Evolutionary conservation across 2,329 filamentous ascomycete species (phyloP), one percentile per base, ranked within the genome.

Genomic region (Graphiopsis chlorocephala): DNA sequence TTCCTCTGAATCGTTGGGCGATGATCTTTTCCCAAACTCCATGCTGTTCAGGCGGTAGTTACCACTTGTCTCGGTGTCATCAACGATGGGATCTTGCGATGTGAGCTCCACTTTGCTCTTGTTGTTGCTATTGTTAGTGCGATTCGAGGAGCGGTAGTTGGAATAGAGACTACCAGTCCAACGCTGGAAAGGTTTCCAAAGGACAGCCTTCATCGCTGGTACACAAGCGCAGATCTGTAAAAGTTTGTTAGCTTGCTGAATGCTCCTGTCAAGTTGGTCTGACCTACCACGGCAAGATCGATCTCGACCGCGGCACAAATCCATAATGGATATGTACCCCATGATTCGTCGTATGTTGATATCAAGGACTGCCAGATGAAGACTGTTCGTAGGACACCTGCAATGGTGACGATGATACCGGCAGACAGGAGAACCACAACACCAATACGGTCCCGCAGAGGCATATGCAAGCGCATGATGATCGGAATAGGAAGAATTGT

Each of bases 231-330:
- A 78, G 20, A 78, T 75, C 73, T 77, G 38, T 1, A 4, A 26
- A 14, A 12, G 14, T n/a, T 26, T 3, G 28, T 69, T 35, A 69
- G 64, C 29, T 14, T 61, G 20, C 15, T 57, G 17, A 11, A 12
- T 11, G 15, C 10, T 1, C 20, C 26, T 15, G 3, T 2, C 10
- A 14, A 35, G 5, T 12, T 25, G n/a, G 26, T 5, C n/a, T 31
- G 3, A 75, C 78, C 70, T 69, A 81, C 78, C n/a, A 82, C 76
- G 11, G 78, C 80, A 7, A 82, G 66, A 65, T 82, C 79, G 10
- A 82, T 78, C 67, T 82, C 80, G 2, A 82, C 76, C 0, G 78
- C 76, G 4, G 80, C 79, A 50, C 75, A 75, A n/a, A 82, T 81
- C 78, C 80, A 82, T 0, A 82, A 70, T 6, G 78, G 78, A 71